These are phyloP conservation scores for Peronospora destructor DNA, from an alignment of 352 stramenopile genomes.

Conservation along the genomic window DNA sequence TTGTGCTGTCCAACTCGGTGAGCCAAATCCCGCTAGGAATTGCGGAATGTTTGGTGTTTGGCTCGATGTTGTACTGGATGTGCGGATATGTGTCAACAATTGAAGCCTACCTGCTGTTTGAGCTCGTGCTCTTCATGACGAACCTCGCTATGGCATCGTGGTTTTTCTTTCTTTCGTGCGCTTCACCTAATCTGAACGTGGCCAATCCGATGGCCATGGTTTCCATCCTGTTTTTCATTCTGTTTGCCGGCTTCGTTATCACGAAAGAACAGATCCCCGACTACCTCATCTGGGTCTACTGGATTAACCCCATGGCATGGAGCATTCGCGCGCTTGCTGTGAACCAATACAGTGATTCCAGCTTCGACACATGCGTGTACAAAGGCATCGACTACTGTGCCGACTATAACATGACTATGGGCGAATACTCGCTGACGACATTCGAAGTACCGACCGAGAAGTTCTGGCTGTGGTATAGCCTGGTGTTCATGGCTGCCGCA, in stretches of 20 bases:
- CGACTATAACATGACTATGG: slow-evolving; percentile 18
- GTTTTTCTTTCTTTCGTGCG: slow-evolving; percentile 17
- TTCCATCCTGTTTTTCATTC: too few relatives aligned
- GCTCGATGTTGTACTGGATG: slow-evolving; percentile 19
- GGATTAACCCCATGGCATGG: slow-evolving; percentile 17
- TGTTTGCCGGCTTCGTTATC: slow-evolving; percentile 2
- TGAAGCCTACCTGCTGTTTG: slow-evolving; percentile 12
- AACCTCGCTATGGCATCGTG: slow-evolving; percentile 10
- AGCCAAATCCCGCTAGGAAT: slow-evolving; percentile 15
- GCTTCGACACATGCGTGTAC: slow-evolving; percentile 26
- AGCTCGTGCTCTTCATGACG: slow-evolving; percentile 8
- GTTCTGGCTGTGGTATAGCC: slow-evolving; percentile 19
- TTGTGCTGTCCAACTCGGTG: slow-evolving; percentile 10
- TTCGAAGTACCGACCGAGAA: slow-evolving; percentile 17
- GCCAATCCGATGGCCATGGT: slow-evolving; percentile 8
- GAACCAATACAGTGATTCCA: slow-evolving; percentile 21
- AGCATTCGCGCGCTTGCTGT: slow-evolving; percentile 14
- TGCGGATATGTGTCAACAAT: slow-evolving; percentile 21
- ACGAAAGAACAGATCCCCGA: slow-evolving; percentile 24
- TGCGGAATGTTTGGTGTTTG: slow-evolving; percentile 10
- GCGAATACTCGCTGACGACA: slow-evolving; percentile 13
- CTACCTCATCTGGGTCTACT: slow-evolving; percentile 21
- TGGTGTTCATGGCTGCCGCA: slow-evolving; percentile 1
- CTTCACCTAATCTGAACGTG: slow-evolving; percentile 12
- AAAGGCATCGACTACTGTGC: slow-evolving; percentile 23